Evolutionary conservation across 2,329 filamentous ascomycete genomes (phyloP).

Genomic region (Phyllosticta citrichinensis): DNA sequence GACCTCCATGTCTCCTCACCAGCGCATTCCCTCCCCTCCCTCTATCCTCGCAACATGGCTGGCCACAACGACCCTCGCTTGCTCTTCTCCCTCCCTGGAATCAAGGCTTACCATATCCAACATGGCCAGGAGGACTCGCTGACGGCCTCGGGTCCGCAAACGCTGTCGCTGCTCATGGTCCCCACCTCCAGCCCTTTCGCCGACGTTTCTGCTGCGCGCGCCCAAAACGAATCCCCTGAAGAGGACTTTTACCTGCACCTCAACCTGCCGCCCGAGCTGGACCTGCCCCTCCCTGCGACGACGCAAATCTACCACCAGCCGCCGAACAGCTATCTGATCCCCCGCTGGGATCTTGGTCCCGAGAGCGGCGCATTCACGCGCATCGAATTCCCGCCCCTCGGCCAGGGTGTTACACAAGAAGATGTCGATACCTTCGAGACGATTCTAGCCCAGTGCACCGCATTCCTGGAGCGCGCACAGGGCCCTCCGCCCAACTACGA

Average conservation of each 20-base stretch:
- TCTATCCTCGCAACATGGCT: conserved; percentile 27
- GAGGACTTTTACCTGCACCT: conserved; percentile 97
- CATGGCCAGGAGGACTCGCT: conserved; percentile 76
- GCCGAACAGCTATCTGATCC: conserved; percentile 85
- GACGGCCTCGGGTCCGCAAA: conserved; percentile 79
- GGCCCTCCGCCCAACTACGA: conserved; percentile 38
- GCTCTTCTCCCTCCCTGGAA: conserved; percentile 60
- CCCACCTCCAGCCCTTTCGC: conserved; percentile 69
- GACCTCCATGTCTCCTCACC: background rate
- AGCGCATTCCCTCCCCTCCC: background rate
- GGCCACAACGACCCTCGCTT: conserved; percentile 46
- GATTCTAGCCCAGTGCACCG: conserved; percentile 93
- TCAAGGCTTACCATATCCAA: conserved; percentile 83
- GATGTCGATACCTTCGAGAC: conserved; percentile 96
- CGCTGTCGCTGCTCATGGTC: conserved; percentile 89
- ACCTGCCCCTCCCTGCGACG: conserved; percentile 84
- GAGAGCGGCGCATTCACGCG: conserved; percentile 85
- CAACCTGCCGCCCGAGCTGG: conserved; percentile 86
- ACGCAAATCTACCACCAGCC: conserved; percentile 97
- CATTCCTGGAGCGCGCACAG: conserved; percentile 77
- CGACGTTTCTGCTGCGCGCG: conserved; percentile 45
- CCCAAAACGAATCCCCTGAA: conserved; percentile 40
- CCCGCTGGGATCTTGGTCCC: conserved; percentile 84
- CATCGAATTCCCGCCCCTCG: conserved; percentile 75
- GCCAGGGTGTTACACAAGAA: conserved; percentile 70